Conservation (phyloP, 441 rosid species). For the Omphalea diandra region DNA sequence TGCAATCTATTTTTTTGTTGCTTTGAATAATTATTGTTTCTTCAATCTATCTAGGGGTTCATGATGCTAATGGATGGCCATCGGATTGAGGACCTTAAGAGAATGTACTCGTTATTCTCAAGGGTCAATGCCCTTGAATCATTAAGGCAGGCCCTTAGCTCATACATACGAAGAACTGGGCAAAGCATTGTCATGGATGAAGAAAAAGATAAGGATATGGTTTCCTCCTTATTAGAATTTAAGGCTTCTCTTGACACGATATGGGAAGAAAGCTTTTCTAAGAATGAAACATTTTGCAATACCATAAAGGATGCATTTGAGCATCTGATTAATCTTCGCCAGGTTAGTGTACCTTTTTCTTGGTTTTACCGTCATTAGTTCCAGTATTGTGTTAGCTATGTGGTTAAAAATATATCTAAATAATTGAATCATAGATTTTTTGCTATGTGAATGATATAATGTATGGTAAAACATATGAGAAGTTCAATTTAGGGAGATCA, state of each 20-base stretch:
- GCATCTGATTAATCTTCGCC: constrained; percentile 94
- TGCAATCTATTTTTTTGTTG: constrained; percentile 18
- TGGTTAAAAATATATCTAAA: background rate
- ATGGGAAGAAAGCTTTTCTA: constrained; percentile 93
- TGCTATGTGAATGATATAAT: background rate
- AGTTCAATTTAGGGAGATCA: background rate
- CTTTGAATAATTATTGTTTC: constrained; percentile 15
- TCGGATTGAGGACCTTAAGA: constrained; percentile 83
- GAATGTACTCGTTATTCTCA: constrained; percentile 71
- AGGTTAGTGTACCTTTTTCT: constrained; percentile 48
- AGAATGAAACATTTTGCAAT: constrained; percentile 86
- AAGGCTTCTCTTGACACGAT: constrained; percentile 84
- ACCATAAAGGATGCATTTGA: constrained; percentile 96
- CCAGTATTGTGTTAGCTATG: background rate
- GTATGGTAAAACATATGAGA: background rate
- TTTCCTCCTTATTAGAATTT: constrained; percentile 75
- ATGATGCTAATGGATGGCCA: constrained; percentile 91
- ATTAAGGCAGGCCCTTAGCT: constrained; percentile 78
- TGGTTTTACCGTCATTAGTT: constrained; percentile 8
- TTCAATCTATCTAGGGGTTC: constrained; percentile 65
- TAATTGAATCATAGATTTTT: background rate
- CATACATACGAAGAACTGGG: constrained; percentile 81
- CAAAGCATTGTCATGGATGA: constrained; percentile 90
- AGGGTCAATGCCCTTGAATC: constrained; percentile 89
- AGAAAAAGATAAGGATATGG: constrained; percentile 99